A percentile compares a stretch with the other conserved stretches of the same genome.
Conservation (phyloP, 352 stramenopile species). For the Globisporangium irregulare region DNA sequence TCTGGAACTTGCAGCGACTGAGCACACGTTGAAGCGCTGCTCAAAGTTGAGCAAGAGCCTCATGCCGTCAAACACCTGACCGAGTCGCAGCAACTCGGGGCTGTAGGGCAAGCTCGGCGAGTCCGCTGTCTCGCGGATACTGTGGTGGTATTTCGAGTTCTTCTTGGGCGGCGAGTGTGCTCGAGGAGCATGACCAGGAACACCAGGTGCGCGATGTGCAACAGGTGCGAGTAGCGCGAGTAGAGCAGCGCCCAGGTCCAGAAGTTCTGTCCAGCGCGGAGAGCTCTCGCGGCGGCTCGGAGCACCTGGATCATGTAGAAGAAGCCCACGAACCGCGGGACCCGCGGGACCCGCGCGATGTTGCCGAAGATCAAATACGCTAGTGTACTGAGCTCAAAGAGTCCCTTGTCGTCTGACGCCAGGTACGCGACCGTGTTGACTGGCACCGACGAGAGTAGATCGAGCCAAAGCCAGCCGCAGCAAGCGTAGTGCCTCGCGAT, state of each 20-base stretch:
- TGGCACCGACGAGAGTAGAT: conserved; percentile 8
- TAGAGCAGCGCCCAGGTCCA: conserved; percentile 12
- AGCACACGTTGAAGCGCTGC: conserved; percentile 40
- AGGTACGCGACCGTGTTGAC: not conserved
- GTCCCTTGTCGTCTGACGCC: not conserved
- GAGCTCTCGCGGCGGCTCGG: not conserved
- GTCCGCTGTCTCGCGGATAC: not conserved
- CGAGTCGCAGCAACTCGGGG: conserved; percentile 18
- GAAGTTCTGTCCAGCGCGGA: not conserved
- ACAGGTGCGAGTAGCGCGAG: conserved; percentile 19
- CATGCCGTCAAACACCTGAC: conserved; percentile 50
- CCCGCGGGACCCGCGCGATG: not conserved
- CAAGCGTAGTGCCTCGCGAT: conserved; percentile 9
- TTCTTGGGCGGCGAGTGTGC: conserved; percentile 3
- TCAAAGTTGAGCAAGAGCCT: conserved; percentile 46
- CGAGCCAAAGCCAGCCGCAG: not conserved
- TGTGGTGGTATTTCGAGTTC: conserved; percentile 1
- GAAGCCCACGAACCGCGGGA: conserved; percentile 1
- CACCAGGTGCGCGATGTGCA: conserved; percentile 8
- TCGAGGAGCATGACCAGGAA: conserved; percentile 6
- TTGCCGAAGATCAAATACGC: not conserved
- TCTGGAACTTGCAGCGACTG: conserved; percentile 29
- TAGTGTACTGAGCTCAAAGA: not conserved
- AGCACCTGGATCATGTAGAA: not conserved
- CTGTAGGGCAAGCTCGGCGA: not conserved